These are phyloP conservation scores for Botryotinia narcissicola DNA, from an alignment of 2,329 filamentous ascomycete genomes.

Conservation along the genomic window DNA sequence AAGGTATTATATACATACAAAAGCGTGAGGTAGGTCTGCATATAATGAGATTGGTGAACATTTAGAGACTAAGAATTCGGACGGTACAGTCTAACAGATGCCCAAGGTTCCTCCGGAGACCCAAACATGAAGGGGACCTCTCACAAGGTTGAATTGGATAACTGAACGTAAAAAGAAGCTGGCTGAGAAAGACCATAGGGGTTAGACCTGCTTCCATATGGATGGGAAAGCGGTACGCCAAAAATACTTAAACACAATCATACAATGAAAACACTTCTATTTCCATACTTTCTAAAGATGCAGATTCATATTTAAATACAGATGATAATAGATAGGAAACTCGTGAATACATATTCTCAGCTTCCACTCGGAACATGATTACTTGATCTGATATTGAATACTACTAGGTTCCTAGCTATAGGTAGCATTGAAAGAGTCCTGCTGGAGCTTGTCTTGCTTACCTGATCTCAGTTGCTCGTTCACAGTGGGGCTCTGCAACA, in stretches of 20 bases:
- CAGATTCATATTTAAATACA: not conserved
- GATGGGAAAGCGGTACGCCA: not conserved
- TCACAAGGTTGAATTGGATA: not conserved
- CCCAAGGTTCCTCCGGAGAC: not conserved
- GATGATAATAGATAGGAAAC: not conserved
- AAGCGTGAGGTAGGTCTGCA: not conserved
- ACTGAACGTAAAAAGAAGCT: not conserved
- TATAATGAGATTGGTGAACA: not conserved
- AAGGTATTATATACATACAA: not conserved
- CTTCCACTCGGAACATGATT: not conserved
- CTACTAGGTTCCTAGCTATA: not conserved
- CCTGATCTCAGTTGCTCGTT: not conserved
- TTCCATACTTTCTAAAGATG: not conserved
- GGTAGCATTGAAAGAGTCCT: not conserved
- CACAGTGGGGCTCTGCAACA: not conserved
- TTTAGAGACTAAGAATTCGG: not conserved
- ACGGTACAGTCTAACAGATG: not conserved
- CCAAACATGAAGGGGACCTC: not conserved
- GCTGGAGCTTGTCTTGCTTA: not conserved
- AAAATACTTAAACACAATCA: not conserved
- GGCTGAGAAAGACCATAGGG: not conserved
- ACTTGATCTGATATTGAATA: not conserved
- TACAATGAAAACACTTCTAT: not conserved
- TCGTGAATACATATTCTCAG: not conserved
- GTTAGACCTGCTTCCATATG: not conserved